These are phyloP conservation scores for Amniculicola lignicola DNA, from an alignment of 495 filamentous ascomycete species.

Conservation along the genomic window DNA sequence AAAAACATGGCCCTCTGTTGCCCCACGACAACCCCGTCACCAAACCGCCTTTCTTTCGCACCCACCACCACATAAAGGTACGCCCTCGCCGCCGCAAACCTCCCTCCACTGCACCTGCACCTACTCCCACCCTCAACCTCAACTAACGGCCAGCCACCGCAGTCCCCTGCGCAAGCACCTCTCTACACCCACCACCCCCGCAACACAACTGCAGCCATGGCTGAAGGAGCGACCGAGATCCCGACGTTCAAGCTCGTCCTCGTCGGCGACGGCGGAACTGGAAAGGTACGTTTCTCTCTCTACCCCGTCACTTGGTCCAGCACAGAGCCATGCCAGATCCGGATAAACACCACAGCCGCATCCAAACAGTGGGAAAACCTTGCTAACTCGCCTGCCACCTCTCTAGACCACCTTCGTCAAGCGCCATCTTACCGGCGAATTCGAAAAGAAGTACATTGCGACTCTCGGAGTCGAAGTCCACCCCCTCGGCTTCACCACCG, in stretches of 20 bases:
- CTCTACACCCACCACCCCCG: slow-evolving; percentile 36
- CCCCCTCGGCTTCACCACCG: slow-evolving; percentile 87
- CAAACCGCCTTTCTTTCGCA: slow-evolving; percentile 13
- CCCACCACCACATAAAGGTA: slow-evolving; percentile 11
- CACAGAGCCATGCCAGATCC: neutral
- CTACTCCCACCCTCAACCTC: neutral
- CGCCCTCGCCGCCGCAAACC: neutral
- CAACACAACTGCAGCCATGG: slow-evolving; percentile 41
- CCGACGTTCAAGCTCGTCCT: slow-evolving; percentile 99
- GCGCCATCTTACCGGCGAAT: slow-evolving; percentile 98
- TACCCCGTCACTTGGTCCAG: neutral
- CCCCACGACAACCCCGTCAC: slow-evolving; percentile 31
- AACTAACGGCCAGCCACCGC: slow-evolving; percentile 20
- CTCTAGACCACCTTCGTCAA: slow-evolving; percentile 98
- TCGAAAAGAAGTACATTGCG: slow-evolving; percentile 99
- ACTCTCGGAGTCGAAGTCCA: slow-evolving; percentile 99
- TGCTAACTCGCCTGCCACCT: slow-evolving; percentile 18
- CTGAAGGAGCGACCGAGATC: slow-evolving; percentile 42
- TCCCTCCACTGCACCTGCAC: neutral
- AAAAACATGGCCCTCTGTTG: slow-evolving; percentile 29
- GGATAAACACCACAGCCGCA: slow-evolving; percentile 24
- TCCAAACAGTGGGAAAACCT: neutral
- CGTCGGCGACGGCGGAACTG: slow-evolving; percentile 98
- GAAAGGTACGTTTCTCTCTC: slow-evolving; percentile 69
- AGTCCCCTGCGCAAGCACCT: slow-evolving; percentile 26